Base-by-base conservation (phyloP, 1,284 basidiomycete genomes). In the Irpex sp. region DNA sequence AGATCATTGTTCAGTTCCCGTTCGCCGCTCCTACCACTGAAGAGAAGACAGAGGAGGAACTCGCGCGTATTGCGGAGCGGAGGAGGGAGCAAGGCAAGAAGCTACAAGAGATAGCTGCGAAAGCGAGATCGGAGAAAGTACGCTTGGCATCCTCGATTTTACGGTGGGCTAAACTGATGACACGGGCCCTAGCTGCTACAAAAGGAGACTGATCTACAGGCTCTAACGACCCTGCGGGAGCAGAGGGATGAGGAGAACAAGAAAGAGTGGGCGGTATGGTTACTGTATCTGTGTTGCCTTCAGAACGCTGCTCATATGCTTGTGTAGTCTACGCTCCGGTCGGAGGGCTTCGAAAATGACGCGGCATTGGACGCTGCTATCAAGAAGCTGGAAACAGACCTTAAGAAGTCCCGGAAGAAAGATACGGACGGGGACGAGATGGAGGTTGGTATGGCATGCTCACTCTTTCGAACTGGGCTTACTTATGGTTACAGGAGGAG, bases 41-140 rank as follows among this genome's bases (percentile, higher is more conserved):
- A 57, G 95, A 97, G 75, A 97, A 96, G 76, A 92, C 94, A 0
- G 93, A 96, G 69, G 97, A 97, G 68, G 97, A 98, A 72, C 75
- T 97, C 0, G 85, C 87, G 0, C 83, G 87, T 26, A 84, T 89
- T 49, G 81, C 89, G 0, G 96, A 97, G 74, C 88, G 88, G 72
- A 80, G 92, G 65, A 89, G 85, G 71, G 94, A 97, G 73, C 91
- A 96, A 65, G 95, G 94, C 0, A 83, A 86, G 62, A 89, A 95
- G 70, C 73, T 99, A 57, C 95, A 97, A 75, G 96, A 98, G 75
- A 87, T 97, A 71, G 93, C 94, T n/a, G 90, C 93, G 0, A 93
- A 90, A 73, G 90, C 90, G 66, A 79, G 97, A 8, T 79, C 87
- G 67, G 95, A 98, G 69, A 97, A 96, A 82, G 93, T 91, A 62